Evolutionary conservation across 805 yeast genomes (phyloP).

Genomic region (Candida oleophila): DNA sequence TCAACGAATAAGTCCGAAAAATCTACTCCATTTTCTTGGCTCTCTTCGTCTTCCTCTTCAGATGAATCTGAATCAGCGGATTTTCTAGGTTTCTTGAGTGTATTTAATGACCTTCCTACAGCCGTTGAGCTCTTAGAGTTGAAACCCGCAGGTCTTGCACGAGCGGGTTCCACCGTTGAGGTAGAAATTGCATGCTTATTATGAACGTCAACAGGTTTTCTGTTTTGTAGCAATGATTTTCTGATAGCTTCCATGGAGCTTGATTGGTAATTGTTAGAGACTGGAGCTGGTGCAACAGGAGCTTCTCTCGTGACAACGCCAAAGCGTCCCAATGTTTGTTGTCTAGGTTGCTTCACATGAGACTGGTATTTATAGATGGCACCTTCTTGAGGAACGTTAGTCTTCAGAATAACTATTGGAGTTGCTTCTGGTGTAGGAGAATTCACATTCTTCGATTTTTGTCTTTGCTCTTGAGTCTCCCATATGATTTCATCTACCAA

Average conservation of each 20-base stretch:
- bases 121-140: slow-evolving; percentile 30
- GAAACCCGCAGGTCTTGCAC: slow-evolving; percentile 56
- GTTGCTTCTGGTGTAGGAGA: slow-evolving; percentile 2
- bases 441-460: slow-evolving; percentile 5
- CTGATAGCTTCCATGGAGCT: slow-evolving; percentile 15
- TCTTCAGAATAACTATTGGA: slow-evolving; percentile 2
- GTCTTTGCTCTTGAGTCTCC: slow-evolving; percentile 13
- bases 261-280: slow-evolving; percentile 28
- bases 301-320: slow-evolving; percentile 30
- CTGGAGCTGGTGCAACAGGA: slow-evolving; percentile 36
- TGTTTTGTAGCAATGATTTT: slow-evolving; percentile 9
- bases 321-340: slow-evolving; percentile 34
- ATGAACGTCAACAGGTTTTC: slow-evolving; percentile 8
- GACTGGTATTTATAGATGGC: slow-evolving; percentile 23
- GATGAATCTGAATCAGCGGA: slow-evolving; percentile 37
- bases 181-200: neutral
- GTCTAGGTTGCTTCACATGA: slow-evolving; percentile 25
- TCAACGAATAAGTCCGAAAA: slow-evolving; percentile 42
- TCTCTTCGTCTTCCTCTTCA: slow-evolving; percentile 16
- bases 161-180: slow-evolving; percentile 37
- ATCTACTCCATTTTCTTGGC: slow-evolving; percentile 30
- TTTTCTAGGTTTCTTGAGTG: slow-evolving; percentile 26
- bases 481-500: slow-evolving; percentile 50
- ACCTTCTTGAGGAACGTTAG: slow-evolving; percentile 10
- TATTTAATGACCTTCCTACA: slow-evolving; percentile 40